These are phyloP conservation scores for Pulveroboletus sp. DNA, from an alignment of 768 basidiomycete genomes.

Conservation along the genomic window DNA sequence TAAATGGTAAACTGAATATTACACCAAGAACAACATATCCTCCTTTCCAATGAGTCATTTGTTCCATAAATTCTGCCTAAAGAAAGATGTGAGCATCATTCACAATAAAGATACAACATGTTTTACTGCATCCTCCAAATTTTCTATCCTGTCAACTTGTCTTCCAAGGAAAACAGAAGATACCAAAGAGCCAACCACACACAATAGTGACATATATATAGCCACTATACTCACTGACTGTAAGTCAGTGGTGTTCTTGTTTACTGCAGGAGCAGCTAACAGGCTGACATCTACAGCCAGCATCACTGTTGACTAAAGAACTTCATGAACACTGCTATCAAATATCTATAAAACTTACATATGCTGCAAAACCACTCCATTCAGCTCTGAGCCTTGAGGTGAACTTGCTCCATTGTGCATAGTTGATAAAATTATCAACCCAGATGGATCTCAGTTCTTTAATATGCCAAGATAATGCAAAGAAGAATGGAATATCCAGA, in stretches of 20 bases:
- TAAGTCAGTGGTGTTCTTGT: background rate
- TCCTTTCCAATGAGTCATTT: background rate
- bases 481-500: background rate
- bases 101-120: background rate
- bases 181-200: background rate
- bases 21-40: background rate
- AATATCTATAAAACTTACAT: too few relatives aligned
- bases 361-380: background rate
- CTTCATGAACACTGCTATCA: too few relatives aligned
- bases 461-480: background rate
- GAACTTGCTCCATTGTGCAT: background rate
- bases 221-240: background rate
- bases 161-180: background rate
- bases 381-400: background rate
- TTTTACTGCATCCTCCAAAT: background rate
- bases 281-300: background rate
- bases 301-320: constrained; percentile 4
- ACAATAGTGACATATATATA: background rate
- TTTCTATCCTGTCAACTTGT: background rate
- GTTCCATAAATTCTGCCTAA: background rate
- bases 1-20: background rate
- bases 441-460: background rate
- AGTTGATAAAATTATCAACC: background rate
- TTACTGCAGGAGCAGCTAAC: background rate
- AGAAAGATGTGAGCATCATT: background rate